Evolutionary conservation across 2,329 filamentous ascomycete species (phyloP).

Genomic region (Tolypocladium tundrense): DNA sequence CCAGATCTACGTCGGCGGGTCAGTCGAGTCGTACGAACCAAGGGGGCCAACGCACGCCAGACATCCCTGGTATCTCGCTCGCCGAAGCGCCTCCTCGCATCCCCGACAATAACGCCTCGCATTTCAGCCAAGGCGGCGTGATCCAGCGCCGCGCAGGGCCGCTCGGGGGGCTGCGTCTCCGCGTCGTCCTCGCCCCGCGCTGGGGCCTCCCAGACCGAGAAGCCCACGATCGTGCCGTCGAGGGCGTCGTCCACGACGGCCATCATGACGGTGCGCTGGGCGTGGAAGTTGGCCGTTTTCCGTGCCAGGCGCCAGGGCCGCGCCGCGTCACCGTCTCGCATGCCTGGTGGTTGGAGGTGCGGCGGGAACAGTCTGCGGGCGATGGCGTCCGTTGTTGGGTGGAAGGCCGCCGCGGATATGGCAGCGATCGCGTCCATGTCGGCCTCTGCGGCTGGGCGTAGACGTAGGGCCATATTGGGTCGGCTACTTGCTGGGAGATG

Average conservation of each 20-base stretch:
- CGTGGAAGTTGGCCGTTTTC: constrained; percentile 2
- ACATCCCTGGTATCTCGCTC: constrained; percentile 6
- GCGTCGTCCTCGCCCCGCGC: background rate
- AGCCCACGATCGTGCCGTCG: constrained; percentile 5
- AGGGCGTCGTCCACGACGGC: constrained; percentile 4
- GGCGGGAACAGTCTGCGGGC: constrained; percentile 6
- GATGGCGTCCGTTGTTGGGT: constrained; percentile 8
- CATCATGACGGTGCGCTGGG: constrained; percentile 1
- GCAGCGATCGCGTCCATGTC: constrained; percentile 6
- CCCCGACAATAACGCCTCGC: constrained; percentile 1
- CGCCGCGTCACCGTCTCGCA: background rate
- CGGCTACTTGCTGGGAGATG: too few relatives aligned
- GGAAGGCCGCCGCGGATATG: constrained; percentile 5
- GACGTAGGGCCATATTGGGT: constrained; percentile 5
- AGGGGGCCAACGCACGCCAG: constrained; percentile 6
- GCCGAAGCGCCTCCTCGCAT: constrained; percentile 5
- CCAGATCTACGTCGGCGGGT: constrained; percentile 4
- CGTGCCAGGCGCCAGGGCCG: constrained; percentile 4
- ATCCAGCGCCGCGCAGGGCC: constrained; percentile 4
- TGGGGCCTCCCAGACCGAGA: constrained; percentile 5
- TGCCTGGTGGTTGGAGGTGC: constrained; percentile 1
- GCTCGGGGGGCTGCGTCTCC: background rate
- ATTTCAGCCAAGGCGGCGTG: constrained; percentile 2
- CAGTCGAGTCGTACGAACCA: background rate
- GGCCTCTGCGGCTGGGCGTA: constrained; percentile 6